phyloP scores from a whole-genome alignment of 2,329 filamentous ascomycete species.

The Botryotinia narcissicola region DNA sequence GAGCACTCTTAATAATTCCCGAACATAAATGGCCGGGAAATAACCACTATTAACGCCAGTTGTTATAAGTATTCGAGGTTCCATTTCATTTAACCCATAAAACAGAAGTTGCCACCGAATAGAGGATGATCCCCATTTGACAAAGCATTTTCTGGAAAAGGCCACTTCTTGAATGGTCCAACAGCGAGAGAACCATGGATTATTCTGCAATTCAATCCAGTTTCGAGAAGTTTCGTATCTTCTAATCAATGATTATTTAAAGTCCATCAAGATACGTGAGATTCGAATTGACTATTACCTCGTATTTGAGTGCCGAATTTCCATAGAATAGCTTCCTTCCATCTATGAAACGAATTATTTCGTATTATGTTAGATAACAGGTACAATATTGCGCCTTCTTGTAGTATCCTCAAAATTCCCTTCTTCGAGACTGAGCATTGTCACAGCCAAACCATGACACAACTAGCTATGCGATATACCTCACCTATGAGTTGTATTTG shows the following conservation, averaged over 20 bases:
- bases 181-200: neutral
- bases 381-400: neutral
- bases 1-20: fast-evolving
- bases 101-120: neutral
- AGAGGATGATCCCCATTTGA: neutral
- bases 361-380: too few relatives aligned
- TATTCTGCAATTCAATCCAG: neutral
- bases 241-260: neutral
- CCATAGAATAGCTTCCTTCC: neutral
- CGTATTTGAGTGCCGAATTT: neutral
- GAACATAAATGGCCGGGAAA: neutral
- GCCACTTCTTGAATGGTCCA: neutral
- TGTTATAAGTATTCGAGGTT: fast-evolving
- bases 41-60: neutral
- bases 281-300: neutral
- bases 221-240: fast-evolving
- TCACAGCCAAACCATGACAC: neutral
- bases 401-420: neutral
- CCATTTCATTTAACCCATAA: too few relatives aligned
- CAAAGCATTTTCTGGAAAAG: neutral
- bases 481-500: neutral
- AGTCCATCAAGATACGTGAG: neutral
- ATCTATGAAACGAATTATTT: fast-evolving
- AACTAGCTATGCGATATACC: neutral
- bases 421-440: neutral